Conservation (phyloP, 2,329 filamentous ascomycete species). For the Samsoniella hepiali region DNA sequence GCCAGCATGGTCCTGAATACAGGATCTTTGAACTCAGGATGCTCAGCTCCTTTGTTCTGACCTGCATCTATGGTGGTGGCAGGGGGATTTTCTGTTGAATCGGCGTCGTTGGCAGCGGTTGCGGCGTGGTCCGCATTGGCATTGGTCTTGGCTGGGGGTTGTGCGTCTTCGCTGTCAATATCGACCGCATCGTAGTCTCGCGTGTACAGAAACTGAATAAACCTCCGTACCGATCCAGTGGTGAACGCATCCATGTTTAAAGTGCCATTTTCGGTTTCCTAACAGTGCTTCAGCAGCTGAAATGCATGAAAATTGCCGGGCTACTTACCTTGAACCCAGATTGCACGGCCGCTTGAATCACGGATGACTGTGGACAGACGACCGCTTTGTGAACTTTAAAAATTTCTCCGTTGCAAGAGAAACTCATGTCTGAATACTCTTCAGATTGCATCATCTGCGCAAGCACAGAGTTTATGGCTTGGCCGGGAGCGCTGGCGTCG, state of each 20-base stretch:
- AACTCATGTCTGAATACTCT: not conserved
- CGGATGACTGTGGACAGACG: not conserved
- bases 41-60: not conserved
- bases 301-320: not conserved
- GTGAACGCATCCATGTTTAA: not conserved
- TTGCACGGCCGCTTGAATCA: not conserved
- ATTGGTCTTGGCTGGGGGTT: not conserved
- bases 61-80: not conserved
- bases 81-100: not conserved
- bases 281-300: not conserved
- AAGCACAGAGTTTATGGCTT: not conserved
- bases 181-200: not conserved
- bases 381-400: conserved; percentile 18
- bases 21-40: not conserved
- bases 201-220: not conserved
- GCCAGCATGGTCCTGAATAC: not conserved
- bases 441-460: not conserved
- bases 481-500: too few species aligned
- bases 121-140: not conserved
- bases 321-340: not conserved
- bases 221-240: not conserved
- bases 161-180: not conserved
- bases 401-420: not conserved
- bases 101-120: not conserved
- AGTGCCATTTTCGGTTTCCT: not conserved